These are phyloP conservation scores for Quercus glauca DNA, from an alignment of 306 rosid species.

Conservation along the genomic window DNA sequence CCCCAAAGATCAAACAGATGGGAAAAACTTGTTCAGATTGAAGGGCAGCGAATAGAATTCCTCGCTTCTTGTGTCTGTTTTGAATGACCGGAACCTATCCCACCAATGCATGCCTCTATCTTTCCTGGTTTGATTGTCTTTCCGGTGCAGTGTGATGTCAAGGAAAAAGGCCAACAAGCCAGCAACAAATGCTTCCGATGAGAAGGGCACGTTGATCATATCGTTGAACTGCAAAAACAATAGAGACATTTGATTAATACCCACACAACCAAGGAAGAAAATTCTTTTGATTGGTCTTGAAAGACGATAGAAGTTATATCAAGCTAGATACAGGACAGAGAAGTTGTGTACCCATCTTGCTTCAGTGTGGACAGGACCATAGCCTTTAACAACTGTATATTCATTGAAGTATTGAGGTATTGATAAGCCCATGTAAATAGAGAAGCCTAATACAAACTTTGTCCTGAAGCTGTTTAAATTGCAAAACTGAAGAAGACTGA, in stretches of 20 bases:
- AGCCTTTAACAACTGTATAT: constrained; percentile 76
- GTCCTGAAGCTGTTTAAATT: constrained; percentile 83
- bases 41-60: constrained; percentile 89
- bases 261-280: not conserved
- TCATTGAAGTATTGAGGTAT: constrained; percentile 95
- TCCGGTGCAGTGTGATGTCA: constrained; percentile 59
- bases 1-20: constrained; percentile 55
- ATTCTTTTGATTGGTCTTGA: not conserved
- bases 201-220: constrained; percentile 86
- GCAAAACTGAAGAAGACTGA: constrained; percentile 85
- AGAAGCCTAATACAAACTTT: constrained; percentile 81
- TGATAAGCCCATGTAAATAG: constrained; percentile 84
- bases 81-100: constrained; percentile 72
- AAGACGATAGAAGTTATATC: not conserved
- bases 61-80: constrained; percentile 78
- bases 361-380: constrained; percentile 83
- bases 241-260: not conserved
- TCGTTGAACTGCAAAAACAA: constrained; percentile 70
- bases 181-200: constrained; percentile 81
- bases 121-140: constrained; percentile 60
- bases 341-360: constrained; percentile 76
- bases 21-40: constrained; percentile 93
- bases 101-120: constrained; percentile 95
- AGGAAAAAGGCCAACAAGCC: constrained; percentile 67
- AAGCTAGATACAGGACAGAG: not conserved